These are phyloP conservation scores for Lentithecium fluviatile DNA, from an alignment of 495 filamentous ascomycete genomes.

Conservation along the genomic window DNA sequence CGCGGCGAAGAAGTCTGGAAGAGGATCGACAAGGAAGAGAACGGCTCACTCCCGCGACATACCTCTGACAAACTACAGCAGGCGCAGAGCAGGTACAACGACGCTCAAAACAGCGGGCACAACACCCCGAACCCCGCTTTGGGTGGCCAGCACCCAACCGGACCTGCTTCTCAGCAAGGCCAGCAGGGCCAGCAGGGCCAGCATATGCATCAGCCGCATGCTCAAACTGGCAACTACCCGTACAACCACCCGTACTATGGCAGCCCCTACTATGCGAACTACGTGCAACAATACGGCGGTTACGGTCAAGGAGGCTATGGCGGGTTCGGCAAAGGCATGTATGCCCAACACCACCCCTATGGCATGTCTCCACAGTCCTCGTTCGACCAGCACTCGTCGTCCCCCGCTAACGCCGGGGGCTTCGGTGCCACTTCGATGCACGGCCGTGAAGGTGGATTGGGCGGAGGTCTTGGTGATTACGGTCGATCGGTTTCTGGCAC, in stretches of 20 bases:
- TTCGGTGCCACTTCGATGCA: conserved; percentile 72
- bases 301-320: conserved; percentile 65
- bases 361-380: conserved; percentile 67
- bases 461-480: conserved; percentile 65
- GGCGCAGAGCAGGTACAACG: conserved; percentile 67
- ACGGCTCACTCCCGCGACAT: neutral
- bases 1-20: neutral
- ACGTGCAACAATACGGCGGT: conserved; percentile 71
- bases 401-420: conserved; percentile 66
- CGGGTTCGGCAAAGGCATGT: conserved; percentile 66
- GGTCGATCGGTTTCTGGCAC: conserved; percentile 75
- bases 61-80: conserved; percentile 46
- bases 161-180: conserved; percentile 51
- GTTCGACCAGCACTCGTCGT: conserved; percentile 73
- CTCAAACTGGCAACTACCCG: conserved; percentile 56
- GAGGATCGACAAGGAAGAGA: neutral
- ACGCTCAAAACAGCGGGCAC: conserved; percentile 79
- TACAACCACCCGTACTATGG: conserved; percentile 78
- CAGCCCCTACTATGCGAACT: conserved; percentile 74
- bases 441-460: conserved; percentile 62
- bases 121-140: conserved; percentile 82
- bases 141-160: conserved; percentile 62
- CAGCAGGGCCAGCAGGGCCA: conserved; percentile 59
- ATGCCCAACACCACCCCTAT: conserved; percentile 78
- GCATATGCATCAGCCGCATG: conserved; percentile 63